These are phyloP conservation scores for Cavenderia fasciculata DNA, from an alignment of 78 protist genomes.

Conservation along the genomic window DNA sequence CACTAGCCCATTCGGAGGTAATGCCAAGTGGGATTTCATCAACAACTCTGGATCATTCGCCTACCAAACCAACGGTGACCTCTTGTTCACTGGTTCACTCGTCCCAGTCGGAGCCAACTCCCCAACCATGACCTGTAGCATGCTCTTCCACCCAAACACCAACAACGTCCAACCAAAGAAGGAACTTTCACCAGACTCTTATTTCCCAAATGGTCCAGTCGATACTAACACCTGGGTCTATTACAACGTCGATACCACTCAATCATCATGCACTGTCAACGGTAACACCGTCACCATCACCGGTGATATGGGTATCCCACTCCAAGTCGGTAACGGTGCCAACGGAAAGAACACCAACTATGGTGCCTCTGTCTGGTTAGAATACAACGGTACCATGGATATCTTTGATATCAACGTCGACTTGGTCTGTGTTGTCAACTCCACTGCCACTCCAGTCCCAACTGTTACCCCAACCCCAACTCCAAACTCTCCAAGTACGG, in stretches of 20 bases:
- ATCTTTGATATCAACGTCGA: conserved; percentile 64
- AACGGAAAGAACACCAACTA: conserved; percentile 56
- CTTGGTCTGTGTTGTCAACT: not conserved
- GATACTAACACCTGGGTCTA: conserved; percentile 25
- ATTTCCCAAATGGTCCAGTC: not conserved
- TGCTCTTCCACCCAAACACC: not conserved
- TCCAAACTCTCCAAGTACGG: too few species aligned
- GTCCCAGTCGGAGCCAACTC: not conserved
- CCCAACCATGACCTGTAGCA: not conserved
- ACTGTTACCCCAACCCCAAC: conserved; percentile 4
- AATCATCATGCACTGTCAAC: not conserved
- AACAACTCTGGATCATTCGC: not conserved
- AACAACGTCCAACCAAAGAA: not conserved
- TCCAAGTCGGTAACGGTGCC: conserved; percentile 63
- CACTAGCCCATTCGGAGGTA: conserved; percentile 26
- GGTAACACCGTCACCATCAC: not conserved
- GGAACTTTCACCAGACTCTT: not conserved
- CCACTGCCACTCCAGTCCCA: not conserved
- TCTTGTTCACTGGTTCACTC: not conserved
- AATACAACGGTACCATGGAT: not conserved
- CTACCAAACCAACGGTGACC: not conserved
- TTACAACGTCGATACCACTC: not conserved
- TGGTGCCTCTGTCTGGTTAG: conserved; percentile 53
- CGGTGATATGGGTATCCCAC: conserved; percentile 7
- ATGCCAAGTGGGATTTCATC: conserved; percentile 5